Evolutionary conservation across 2,329 filamentous ascomycete genomes (phyloP), one percentile per base, ranked within the genome.

Genomic region (Decorospora gaudefroyi): DNA sequence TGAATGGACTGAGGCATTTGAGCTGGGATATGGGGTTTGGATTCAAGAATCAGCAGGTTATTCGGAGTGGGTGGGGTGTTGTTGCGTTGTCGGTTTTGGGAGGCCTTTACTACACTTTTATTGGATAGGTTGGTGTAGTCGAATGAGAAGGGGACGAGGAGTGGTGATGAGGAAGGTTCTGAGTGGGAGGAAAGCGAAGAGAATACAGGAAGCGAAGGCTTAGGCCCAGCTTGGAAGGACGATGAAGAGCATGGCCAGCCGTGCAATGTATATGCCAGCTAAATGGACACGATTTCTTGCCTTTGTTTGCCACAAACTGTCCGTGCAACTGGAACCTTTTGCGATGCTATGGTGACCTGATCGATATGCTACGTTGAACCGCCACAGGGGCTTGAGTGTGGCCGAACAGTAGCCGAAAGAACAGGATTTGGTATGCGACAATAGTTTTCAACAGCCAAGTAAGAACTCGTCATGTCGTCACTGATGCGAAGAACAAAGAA

Each of bases 1-100:
- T 85, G 61, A 88, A 87, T 65, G 86, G 85, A n/a, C 23, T 88
- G 13, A 80, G 86, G 65, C 85, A 88, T 79, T 75, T 89, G 76
- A 64, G 77, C 11, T 88, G 86, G 86, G 86, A 89, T 75, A 71
- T 79, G 26, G 84, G 82, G 37, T 74, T 74, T 59, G 75, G 77
- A 36, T 78, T 88, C 49, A 78, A 74, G 61, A 88, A 88, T 67
- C 74, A 79, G 71, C 74, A 79, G 62, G 84, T 88, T 48, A 80
- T 82, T 57, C 75, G 74, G 70, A 84, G 81, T 1, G 85, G 85
- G 11, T 88, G 84, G 82, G 66, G 75, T 27, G 81, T 81, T 21
- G 71, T 87, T 41, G 84, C 77, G 3, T 53, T 83, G 60, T 82
- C 76, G 48, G 71, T 76, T 32, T 69, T 75, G 7, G 38, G 39